A percentile compares a stretch with the other conserved stretches of the same genome.
These are phyloP conservation scores for Colletotrichum sp. DNA, from an alignment of 2,329 filamentous ascomycete species.

Conservation along the genomic window DNA sequence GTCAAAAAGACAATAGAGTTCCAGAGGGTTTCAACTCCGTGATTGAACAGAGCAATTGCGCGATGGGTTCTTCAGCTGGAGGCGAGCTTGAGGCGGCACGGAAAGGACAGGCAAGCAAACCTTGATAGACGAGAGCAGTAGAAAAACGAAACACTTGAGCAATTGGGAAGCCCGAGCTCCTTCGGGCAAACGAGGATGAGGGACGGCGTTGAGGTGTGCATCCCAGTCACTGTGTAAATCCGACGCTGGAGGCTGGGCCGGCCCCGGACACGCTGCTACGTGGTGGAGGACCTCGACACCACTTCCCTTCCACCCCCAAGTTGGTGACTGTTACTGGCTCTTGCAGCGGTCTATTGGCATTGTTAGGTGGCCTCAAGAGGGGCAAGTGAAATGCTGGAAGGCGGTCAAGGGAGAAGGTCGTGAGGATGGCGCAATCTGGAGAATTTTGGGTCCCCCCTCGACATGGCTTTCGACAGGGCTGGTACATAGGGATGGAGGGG, in stretches of 20 bases:
- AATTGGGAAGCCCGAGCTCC: not conserved
- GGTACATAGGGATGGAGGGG: constrained; percentile 19
- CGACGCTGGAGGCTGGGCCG: not conserved
- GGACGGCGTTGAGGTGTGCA: not conserved
- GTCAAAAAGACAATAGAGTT: not conserved
- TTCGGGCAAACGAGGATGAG: not conserved
- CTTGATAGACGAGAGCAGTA: not conserved
- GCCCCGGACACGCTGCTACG: not conserved
- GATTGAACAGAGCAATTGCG: not conserved
- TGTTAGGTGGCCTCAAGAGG: constrained; percentile 4
- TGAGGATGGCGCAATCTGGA: constrained; percentile 22
- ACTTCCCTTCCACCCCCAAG: not conserved
- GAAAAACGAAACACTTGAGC: not conserved
- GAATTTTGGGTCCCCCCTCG: constrained; percentile 15
- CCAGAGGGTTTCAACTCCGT: constrained; percentile 7
- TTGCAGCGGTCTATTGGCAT: not conserved
- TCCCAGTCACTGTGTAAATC: constrained; percentile 14
- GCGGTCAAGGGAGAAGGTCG: constrained; percentile 17
- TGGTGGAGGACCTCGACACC: not conserved
- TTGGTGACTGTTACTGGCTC: not conserved
- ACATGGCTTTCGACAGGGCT: constrained; percentile 6
- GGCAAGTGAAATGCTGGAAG: constrained; percentile 3
- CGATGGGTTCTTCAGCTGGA: not conserved
- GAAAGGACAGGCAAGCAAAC: not conserved
- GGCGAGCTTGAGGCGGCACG: not conserved